Evolutionary conservation across 768 basidiomycete species (phyloP).

Genomic region (Russula lepida): DNA sequence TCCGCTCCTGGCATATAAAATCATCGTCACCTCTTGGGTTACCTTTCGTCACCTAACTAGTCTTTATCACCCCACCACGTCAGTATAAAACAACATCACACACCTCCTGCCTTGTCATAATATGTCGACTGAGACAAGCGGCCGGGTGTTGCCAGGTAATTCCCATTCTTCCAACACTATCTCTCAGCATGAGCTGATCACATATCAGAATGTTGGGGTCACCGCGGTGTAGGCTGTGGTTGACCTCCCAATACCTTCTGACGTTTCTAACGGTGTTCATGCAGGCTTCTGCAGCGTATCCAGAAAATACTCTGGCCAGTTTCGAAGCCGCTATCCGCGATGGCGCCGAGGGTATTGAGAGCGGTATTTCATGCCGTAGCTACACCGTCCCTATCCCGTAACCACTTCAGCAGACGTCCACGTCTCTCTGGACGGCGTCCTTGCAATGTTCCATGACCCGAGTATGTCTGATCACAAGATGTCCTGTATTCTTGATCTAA

Average conservation of each 20-base stretch:
- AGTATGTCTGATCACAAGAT: slow-evolving; percentile 32
- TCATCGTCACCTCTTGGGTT: neutral
- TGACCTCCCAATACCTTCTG: slow-evolving; percentile 4
- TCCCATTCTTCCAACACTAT: neutral
- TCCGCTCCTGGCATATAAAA: slow-evolving; percentile 1
- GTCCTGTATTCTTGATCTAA: neutral
- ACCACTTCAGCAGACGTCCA: slow-evolving; percentile 80
- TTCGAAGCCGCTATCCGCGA: slow-evolving; percentile 93
- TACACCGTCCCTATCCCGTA: slow-evolving; percentile 30
- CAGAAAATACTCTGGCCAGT: slow-evolving; percentile 92
- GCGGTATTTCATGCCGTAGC: slow-evolving; percentile 56
- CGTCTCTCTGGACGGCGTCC: slow-evolving; percentile 77
- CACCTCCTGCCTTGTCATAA: neutral
- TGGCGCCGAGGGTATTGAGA: slow-evolving; percentile 95
- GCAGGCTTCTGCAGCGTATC: slow-evolving; percentile 77
- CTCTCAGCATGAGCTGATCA: neutral
- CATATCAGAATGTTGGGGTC: slow-evolving; percentile 67
- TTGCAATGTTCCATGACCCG: slow-evolving; percentile 96
- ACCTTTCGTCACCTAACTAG: neutral
- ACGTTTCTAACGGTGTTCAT: neutral
- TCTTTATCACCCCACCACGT: neutral
- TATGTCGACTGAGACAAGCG: neutral
- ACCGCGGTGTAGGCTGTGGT: slow-evolving; percentile 46
- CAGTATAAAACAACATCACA: neutral
- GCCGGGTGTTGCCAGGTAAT: slow-evolving; percentile 24